A percentile compares a stretch with the other conserved stretches of the same genome.
These are phyloP conservation scores for Pouteria glomerata DNA, from an alignment of 148 eudicot species.

Conservation along the genomic window DNA sequence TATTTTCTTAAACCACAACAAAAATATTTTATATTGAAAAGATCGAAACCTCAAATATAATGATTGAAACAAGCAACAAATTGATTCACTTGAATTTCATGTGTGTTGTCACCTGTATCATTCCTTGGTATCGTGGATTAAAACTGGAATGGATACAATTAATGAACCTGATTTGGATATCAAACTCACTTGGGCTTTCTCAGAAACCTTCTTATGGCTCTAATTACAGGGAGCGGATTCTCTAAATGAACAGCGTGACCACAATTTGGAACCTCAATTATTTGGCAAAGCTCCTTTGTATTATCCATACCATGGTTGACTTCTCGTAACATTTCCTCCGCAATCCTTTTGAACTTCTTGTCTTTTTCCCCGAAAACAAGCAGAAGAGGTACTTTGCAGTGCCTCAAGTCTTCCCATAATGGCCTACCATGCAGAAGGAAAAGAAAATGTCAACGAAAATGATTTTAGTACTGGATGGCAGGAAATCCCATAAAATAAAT, in stretches of 20 bases:
- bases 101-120: too few relatives aligned
- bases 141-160: too few relatives aligned
- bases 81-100: too few relatives aligned
- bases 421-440: conserved; percentile 35
- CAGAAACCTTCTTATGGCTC: conserved; percentile 50
- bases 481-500: background rate
- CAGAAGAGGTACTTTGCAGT: conserved; percentile 49
- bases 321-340: conserved; percentile 35
- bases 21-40: too few relatives aligned
- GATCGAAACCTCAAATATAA: too few relatives aligned
- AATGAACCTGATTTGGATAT: too few relatives aligned
- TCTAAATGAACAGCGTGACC: conserved; percentile 95
- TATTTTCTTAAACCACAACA: too few relatives aligned
- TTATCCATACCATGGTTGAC: conserved; percentile 20
- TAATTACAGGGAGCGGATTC: conserved; percentile 68
- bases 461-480: background rate
- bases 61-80: too few relatives aligned
- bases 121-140: too few relatives aligned
- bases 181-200: conserved; percentile 12
- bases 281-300: conserved; percentile 16
- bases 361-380: conserved; percentile 73
- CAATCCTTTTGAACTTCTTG: conserved; percentile 59
- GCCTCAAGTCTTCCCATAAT: conserved; percentile 81
- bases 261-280: conserved; percentile 50
- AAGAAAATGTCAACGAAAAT: conserved; percentile 1